phyloP scores from a whole-genome alignment of 345 rosid genomes.

The Linum trigynum region DNA sequence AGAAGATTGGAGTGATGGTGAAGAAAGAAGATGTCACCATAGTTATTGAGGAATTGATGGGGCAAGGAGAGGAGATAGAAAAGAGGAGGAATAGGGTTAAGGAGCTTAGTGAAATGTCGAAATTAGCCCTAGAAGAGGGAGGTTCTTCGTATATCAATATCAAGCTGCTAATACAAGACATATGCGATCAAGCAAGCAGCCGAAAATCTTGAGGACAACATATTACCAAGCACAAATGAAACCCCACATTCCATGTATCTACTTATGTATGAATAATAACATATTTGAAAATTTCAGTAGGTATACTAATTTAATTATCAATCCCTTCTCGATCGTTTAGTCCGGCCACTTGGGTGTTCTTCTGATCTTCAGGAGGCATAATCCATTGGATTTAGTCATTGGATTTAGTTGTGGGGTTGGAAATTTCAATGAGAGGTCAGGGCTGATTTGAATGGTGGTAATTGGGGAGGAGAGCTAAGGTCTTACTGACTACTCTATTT shows the following conservation, averaged over 20 bases:
- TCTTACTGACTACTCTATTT: too few species aligned
- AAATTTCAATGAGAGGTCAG: too few species aligned
- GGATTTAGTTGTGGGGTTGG: too few species aligned
- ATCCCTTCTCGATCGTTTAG: too few species aligned
- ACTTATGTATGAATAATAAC: not conserved
- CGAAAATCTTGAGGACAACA: too few species aligned
- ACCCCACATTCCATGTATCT: not conserved
- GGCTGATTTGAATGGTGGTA: too few species aligned
- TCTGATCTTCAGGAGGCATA: too few species aligned
- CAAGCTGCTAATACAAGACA: slow-evolving; percentile 12
- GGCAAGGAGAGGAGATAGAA: slow-evolving; percentile 14
- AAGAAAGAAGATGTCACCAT: slow-evolving; percentile 16
- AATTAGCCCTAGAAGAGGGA: slow-evolving; percentile 17
- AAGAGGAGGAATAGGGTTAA: slow-evolving; percentile 17
- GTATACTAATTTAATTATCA: too few species aligned
- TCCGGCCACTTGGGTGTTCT: too few species aligned
- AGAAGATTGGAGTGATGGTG: slow-evolving; percentile 11
- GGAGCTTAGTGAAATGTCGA: slow-evolving; percentile 18
- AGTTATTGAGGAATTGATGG: slow-evolving; percentile 20
- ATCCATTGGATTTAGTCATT: too few species aligned
- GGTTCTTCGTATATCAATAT: slow-evolving; percentile 22
- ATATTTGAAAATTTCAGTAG: too few species aligned
- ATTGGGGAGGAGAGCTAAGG: too few species aligned
- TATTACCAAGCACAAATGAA: not conserved
- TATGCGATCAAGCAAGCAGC: not conserved